Percentiles rank a stretch among this genome's conserved stretches.
Evolutionary conservation across 345 rosid species (phyloP).

Genomic region (Brassica juncea): DNA sequence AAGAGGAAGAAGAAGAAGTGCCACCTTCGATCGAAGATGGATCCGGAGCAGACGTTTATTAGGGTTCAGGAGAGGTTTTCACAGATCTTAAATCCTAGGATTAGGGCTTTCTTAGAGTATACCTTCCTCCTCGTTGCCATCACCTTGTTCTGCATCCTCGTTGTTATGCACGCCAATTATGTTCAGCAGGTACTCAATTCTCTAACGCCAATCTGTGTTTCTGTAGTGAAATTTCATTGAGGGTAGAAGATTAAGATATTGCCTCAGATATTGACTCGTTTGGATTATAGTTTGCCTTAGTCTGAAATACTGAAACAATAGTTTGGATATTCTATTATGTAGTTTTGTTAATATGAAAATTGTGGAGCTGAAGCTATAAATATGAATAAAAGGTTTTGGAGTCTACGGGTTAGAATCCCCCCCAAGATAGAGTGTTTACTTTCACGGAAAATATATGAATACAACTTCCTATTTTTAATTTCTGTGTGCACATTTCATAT

Average conservation of each 20-base stretch:
- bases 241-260: too few relatives aligned
- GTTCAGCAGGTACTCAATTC: conserved; percentile 73
- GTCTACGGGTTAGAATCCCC: not conserved
- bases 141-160: conserved; percentile 86
- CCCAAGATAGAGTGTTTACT: too few relatives aligned
- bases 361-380: not conserved
- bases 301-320: not conserved
- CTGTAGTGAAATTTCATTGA: too few relatives aligned
- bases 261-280: not conserved
- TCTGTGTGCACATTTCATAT: not conserved
- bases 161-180: conserved; percentile 99
- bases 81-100: conserved; percentile 76
- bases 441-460: not conserved
- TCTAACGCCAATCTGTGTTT: too few relatives aligned
- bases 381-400: not conserved
- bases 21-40: conserved; percentile 50
- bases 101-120: conserved; percentile 82
- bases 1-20: not conserved
- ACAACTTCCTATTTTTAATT: not conserved
- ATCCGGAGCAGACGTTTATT: conserved; percentile 97
- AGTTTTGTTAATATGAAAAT: not conserved
- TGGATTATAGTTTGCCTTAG: not conserved
- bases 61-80: conserved; percentile 95
- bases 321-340: not conserved
- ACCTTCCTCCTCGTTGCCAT: conserved; percentile 73